Conservation (phyloP, 176 grass and related monocot genomes). For the Eragrostis nindensis region DNA sequence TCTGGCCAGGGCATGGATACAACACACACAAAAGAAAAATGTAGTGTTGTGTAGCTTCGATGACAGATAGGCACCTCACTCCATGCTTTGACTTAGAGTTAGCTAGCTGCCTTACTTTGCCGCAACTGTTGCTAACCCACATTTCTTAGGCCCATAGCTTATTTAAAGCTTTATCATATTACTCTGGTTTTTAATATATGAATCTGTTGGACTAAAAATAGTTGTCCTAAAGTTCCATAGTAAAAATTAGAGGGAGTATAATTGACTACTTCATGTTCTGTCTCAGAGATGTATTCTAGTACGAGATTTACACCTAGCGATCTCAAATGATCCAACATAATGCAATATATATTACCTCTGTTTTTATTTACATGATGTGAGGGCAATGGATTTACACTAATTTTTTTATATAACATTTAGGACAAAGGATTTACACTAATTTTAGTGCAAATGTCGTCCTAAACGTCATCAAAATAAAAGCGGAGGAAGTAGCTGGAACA, state of each 20-base stretch:
- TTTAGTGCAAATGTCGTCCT: no score
- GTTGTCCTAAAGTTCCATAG: no score
- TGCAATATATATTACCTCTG: background rate
- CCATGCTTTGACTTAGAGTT: background rate
- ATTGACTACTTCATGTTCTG: background rate
- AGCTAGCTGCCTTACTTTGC: slow-evolving; percentile 23
- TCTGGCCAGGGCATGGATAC: background rate
- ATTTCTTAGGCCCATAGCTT: background rate
- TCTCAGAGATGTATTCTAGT: background rate
- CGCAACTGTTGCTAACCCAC: background rate
- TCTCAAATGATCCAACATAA: background rate
- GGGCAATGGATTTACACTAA: no score
- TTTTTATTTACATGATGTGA: no score
- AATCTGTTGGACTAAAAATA: no score
- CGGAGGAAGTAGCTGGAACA: background rate
- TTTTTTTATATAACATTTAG: no score
- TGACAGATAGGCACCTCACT: background rate
- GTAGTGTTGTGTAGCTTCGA: background rate
- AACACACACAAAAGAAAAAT: background rate
- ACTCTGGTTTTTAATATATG: no score
- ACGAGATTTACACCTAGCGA: background rate
- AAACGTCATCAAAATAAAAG: no score
- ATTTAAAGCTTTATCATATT: background rate
- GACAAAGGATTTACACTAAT: no score
- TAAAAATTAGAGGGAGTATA: background rate